Evolutionary conservation across 768 basidiomycete genomes (phyloP).

Genomic region (Russula brevipes): DNA sequence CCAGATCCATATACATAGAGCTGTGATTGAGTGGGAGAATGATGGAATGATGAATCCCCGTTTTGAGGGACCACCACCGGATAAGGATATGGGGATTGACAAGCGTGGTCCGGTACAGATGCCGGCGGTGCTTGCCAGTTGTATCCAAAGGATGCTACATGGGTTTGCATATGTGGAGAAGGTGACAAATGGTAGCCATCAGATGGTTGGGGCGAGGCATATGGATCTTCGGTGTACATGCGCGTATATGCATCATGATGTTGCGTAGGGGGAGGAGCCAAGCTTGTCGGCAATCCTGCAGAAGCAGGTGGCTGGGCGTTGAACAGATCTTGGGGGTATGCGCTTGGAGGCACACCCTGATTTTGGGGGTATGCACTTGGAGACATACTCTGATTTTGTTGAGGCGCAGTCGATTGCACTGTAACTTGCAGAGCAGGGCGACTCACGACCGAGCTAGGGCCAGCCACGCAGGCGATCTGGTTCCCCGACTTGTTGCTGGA

Average conservation of each 20-base stretch:
- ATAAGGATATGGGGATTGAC: conserved; percentile 16
- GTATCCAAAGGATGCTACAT: conserved; percentile 12
- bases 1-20: conserved; percentile 8
- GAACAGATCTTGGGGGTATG: conserved; percentile 18
- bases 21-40: conserved; percentile 12
- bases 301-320: conserved; percentile 1
- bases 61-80: conserved; percentile 10
- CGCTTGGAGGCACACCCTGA: neutral
- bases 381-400: conserved; percentile 4
- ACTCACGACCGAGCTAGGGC: conserved; percentile 11
- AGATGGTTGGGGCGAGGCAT: conserved; percentile 5
- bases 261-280: conserved; percentile 1
- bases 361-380: conserved; percentile 2
- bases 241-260: conserved; percentile 15
- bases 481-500: neutral
- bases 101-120: conserved; percentile 8
- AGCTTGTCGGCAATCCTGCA: conserved; percentile 1
- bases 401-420: neutral
- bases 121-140: conserved; percentile 3
- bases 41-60: conserved; percentile 12
- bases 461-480: conserved; percentile 6
- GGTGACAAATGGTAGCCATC: conserved; percentile 13
- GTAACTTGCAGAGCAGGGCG: conserved; percentile 1
- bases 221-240: conserved; percentile 9
- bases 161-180: conserved; percentile 5